Evolutionary conservation across 2,329 filamentous ascomycete genomes (phyloP).

Genomic region (Dryadomyces sulphureus): DNA sequence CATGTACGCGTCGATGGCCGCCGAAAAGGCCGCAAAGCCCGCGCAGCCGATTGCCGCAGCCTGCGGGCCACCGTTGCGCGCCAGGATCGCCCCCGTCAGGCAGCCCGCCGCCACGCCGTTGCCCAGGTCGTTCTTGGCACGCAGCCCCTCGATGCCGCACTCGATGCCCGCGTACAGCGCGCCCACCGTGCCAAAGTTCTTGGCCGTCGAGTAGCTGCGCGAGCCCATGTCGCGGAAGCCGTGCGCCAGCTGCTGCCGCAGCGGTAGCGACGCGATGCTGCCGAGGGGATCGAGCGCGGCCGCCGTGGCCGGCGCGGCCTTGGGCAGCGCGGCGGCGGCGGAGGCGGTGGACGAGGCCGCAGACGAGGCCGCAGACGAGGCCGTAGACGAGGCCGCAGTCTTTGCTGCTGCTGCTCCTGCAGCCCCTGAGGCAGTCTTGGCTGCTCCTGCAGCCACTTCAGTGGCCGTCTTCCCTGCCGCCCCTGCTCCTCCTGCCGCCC

Average conservation of each 20-base stretch:
- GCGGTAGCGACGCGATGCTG: slow-evolving; percentile 50
- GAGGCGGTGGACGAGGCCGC: neutral
- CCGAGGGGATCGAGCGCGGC: slow-evolving; percentile 12
- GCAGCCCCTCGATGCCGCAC: slow-evolving; percentile 83
- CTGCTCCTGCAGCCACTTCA: neutral
- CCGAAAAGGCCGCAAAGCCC: slow-evolving; percentile 85
- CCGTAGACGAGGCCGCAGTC: slow-evolving; percentile 19
- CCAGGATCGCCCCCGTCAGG: slow-evolving; percentile 78
- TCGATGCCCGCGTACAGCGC: slow-evolving; percentile 85
- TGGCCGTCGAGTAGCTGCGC: slow-evolving; percentile 68
- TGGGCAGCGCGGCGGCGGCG: slow-evolving; percentile 15
- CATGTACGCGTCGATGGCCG: slow-evolving; percentile 89
- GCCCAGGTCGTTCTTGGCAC: slow-evolving; percentile 83
- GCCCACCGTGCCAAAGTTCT: slow-evolving; percentile 91
- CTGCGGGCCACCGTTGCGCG: slow-evolving; percentile 75
- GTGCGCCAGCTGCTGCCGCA: slow-evolving; percentile 65
- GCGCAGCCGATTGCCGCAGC: slow-evolving; percentile 77
- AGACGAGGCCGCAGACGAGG: neutral
- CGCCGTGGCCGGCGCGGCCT: slow-evolving; percentile 13
- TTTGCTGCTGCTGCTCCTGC: slow-evolving; percentile 16
- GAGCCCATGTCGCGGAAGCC: slow-evolving; percentile 94
- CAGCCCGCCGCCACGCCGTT: slow-evolving; percentile 85
- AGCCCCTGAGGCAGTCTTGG: slow-evolving; percentile 7
- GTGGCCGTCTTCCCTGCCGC: neutral
- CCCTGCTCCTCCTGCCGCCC: slow-evolving; percentile 7